phyloP scores from a whole-genome alignment of 768 basidiomycete species.

The Boletellus sp. region DNA sequence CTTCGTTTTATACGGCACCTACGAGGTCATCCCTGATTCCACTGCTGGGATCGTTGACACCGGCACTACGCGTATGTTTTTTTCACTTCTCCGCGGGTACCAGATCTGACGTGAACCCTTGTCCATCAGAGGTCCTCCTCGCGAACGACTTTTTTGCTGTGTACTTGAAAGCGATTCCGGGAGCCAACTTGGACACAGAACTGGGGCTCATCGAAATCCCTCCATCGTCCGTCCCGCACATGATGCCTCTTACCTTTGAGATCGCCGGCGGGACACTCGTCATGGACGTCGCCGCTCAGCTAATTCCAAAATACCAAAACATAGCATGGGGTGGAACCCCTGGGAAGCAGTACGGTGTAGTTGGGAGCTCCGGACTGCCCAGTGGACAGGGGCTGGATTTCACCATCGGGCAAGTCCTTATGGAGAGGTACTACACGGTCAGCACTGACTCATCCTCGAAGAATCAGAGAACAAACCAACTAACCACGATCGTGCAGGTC shows the following conservation, averaged over 20 bases:
- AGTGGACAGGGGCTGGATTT: conserved; percentile 13
- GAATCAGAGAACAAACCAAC: neutral
- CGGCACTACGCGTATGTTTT: conserved; percentile 20
- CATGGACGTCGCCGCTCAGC: conserved; percentile 15
- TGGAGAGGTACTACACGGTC: conserved; percentile 16
- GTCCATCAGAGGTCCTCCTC: conserved; percentile 12
- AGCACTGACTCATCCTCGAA: neutral
- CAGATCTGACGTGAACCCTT: neutral
- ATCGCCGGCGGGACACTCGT: conserved; percentile 3
- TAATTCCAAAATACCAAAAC: conserved; percentile 12
- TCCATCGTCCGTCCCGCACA: conserved; percentile 3
- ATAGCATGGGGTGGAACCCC: conserved; percentile 3
- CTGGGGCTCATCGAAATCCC: conserved; percentile 15
- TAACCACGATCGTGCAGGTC: conserved; percentile 3
- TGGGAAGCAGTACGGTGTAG: conserved; percentile 9
- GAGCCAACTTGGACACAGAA: neutral
- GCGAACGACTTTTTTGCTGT: conserved; percentile 9
- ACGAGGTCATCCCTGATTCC: conserved; percentile 9
- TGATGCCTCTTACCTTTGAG: conserved; percentile 13
- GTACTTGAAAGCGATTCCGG: conserved; percentile 17
- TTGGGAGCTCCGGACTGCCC: neutral
- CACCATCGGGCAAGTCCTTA: conserved; percentile 16
- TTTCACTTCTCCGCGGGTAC: neutral
- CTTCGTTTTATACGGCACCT: conserved; percentile 5
- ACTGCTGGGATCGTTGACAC: conserved; percentile 27